These are phyloP conservation scores for Brassica carinata DNA, from an alignment of 345 rosid genomes.

Conservation along the genomic window DNA sequence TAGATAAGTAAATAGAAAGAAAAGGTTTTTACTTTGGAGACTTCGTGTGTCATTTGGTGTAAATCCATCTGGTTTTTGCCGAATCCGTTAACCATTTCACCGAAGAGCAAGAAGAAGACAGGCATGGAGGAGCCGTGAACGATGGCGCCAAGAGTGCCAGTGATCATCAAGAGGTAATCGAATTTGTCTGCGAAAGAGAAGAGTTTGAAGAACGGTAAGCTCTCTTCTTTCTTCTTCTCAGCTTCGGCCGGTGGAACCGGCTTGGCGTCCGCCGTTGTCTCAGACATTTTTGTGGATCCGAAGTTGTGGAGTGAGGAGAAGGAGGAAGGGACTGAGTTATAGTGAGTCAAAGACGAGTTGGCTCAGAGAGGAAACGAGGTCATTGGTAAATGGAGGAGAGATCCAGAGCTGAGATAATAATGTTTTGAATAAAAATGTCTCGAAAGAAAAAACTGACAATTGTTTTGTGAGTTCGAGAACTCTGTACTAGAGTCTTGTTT, in stretches of 20 bases:
- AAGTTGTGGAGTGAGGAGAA: background rate
- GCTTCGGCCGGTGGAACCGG: conserved; percentile 61
- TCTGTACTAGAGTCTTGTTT: conserved; percentile 33
- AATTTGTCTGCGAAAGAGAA: conserved; percentile 94
- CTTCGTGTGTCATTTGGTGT: conserved; percentile 89
- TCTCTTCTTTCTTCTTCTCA: conserved; percentile 95
- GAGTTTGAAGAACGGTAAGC: conserved; percentile 87
- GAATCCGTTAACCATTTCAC: conserved; percentile 98
- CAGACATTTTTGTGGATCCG: conserved; percentile 55
- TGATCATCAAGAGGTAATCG: conserved; percentile 76
- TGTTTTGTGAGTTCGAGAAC: conserved; percentile 45
- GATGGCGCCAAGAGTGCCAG: conserved; percentile 85
- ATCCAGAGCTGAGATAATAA: conserved; percentile 15
- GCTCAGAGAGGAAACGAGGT: conserved; percentile 23
- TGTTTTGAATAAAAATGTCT: conserved; percentile 29
- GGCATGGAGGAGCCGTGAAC: conserved; percentile 98
- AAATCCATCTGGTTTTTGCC: conserved; percentile 95
- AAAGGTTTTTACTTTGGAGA: conserved; percentile 58
- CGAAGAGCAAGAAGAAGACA: conserved; percentile 90
- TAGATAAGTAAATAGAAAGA: background rate
- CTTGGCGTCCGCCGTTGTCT: conserved; percentile 54
- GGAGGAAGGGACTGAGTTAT: conserved; percentile 5
- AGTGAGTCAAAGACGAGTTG: conserved; percentile 24
- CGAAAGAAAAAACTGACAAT: conserved; percentile 37
- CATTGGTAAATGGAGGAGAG: conserved; percentile 26